Conservation (phyloP, 2,329 filamentous ascomycete species). For the Endocalyx cinctus region DNA sequence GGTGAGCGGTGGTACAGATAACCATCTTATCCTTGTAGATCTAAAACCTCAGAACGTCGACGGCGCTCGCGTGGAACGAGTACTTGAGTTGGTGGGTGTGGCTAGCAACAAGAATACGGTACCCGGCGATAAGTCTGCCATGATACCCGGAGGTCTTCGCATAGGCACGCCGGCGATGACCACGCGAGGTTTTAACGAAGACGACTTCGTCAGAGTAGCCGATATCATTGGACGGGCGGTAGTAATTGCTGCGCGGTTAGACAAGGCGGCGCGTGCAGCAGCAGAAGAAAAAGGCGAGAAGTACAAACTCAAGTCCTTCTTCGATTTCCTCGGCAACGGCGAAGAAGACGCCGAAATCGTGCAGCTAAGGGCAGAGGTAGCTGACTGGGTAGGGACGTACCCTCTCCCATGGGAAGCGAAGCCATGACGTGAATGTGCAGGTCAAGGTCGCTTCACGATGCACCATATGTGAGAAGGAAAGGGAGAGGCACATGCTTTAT, state of each 20-base stretch:
- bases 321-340: conserved; percentile 64
- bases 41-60: conserved; percentile 86
- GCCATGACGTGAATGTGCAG: conserved; percentile 17
- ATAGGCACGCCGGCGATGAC: conserved; percentile 98
- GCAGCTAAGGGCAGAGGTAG: conserved; percentile 69
- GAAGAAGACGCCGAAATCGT: conserved; percentile 66
- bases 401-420: conserved; percentile 60
- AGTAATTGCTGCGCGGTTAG: conserved; percentile 69
- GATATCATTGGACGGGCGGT: conserved; percentile 83
- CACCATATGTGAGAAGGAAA: conserved; percentile 1
- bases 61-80: conserved; percentile 81
- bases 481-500: conserved; percentile 1
- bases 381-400: conserved; percentile 73
- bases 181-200: conserved; percentile 82
- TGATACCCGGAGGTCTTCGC: conserved; percentile 87
- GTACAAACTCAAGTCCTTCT: conserved; percentile 62
- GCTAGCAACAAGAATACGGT: conserved; percentile 99
- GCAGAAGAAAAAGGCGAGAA: conserved; percentile 64
- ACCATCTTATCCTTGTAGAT: conserved; percentile 91
- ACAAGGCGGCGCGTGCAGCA: conserved; percentile 67
- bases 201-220: conserved; percentile 82
- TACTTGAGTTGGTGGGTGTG: conserved; percentile 87
- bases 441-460: conserved; percentile 1
- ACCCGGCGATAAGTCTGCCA: conserved; percentile 86
- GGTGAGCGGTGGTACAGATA: conserved; percentile 92